Base-by-base conservation (phyloP, 1,284 basidiomycete species). In the Rhodofomes roseus region DNA sequence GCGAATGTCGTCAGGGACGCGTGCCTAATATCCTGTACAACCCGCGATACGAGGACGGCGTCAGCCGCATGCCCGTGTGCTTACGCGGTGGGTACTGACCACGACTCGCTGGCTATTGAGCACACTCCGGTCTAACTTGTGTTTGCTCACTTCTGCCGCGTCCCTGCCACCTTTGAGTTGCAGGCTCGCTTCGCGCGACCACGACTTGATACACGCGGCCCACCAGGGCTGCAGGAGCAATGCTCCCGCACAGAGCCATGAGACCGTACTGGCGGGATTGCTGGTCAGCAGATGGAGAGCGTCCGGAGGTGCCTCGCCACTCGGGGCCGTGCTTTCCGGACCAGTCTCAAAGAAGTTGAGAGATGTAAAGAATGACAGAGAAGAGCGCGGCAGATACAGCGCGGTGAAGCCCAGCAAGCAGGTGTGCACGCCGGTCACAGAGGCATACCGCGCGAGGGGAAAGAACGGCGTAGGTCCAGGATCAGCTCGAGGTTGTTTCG, bases 341-440 rank as follows among this genome's bases (percentile, higher is more conserved):
- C 25, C 11, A 14, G 23, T n/a, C 8, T 53, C 9, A 23, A 73
- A 64, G 51, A 41, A 40, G 44, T 46, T 37, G 53, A 54, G 53
- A 55, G 43, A 59, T 63, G 62, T 14, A 64, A 82, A 73, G 55
- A 83, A 72, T 20, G 63, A 56, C 1, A 78, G 73, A 0, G 82
- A 77, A 2, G 84, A 85, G 50, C 84, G 85, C 16, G 87, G 90
- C 18, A 90, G 78, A 67, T 85, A 86, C 54, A 91, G 75, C 6
- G 85, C 82, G 6, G 81, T 79, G 66, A 90, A 90, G 2, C 77
- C 70, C 57, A 93, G 80, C 6, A 93, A 82, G 23, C 82, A 78
- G 1, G 84, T 79, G 68, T 91, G 88, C 29, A 92, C 85, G 34
- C 84, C 84, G n/a, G 92, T 84, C 18, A 86, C 74, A n/a, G 89